phyloP scores from a whole-genome alignment of 768 basidiomycete genomes.

The Tricholoma bakamatsutake region DNA sequence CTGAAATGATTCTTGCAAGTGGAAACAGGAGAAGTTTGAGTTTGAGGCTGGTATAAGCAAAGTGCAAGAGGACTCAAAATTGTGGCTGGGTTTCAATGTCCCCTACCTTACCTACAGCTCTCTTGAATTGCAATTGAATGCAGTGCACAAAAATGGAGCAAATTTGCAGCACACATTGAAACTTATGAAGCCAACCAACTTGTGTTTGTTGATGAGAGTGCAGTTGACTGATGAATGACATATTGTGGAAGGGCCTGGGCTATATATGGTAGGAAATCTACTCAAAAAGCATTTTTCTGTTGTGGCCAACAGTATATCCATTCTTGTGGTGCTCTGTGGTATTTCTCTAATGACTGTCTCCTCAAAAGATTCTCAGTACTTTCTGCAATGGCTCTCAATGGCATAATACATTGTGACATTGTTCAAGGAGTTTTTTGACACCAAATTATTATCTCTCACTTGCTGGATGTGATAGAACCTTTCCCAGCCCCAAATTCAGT shows the following conservation, averaged over 20 bases:
- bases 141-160: too few relatives aligned
- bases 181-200: too few relatives aligned
- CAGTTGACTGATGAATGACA: not conserved
- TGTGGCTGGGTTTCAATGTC: too few relatives aligned
- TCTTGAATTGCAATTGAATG: too few relatives aligned
- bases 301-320: not conserved
- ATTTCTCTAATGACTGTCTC: not conserved
- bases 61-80: too few relatives aligned
- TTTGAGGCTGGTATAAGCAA: too few relatives aligned
- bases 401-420: slow-evolving; percentile 23
- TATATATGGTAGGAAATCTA: not conserved
- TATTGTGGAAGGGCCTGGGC: not conserved
- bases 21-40: too few relatives aligned
- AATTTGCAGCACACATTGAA: not conserved
- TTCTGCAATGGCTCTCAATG: slow-evolving; percentile 28
- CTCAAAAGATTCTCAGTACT: slow-evolving; percentile 23
- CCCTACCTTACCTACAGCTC: not conserved
- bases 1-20: too few relatives aligned
- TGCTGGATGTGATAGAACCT: slow-evolving; percentile 22
- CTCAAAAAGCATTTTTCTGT: not conserved
- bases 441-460: slow-evolving; percentile 10
- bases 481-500: slow-evolving; percentile 28
- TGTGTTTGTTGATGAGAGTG: not conserved
- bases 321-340: not conserved
- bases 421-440: slow-evolving; percentile 20